Base-by-base conservation (phyloP, 2,329 filamentous ascomycete genomes). In the Lithohypha guttulata region DNA sequence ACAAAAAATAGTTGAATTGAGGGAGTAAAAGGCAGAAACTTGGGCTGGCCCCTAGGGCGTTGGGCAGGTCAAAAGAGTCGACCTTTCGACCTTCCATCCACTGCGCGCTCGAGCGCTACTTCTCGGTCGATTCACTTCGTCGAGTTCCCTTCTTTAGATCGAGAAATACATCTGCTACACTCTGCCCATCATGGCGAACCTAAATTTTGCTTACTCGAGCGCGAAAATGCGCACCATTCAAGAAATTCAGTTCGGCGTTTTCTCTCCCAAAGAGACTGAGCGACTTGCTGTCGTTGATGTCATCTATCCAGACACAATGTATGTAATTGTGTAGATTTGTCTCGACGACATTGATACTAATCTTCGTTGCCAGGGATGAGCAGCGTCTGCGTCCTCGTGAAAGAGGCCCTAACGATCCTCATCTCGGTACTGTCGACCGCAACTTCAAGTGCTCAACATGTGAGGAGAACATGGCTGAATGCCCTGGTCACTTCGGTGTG, bases 211-310 rank as follows among this genome's bases (percentile, higher is more conserved):
- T 58, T 84, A 86, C 66, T 94, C 84, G 61, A 87, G 83, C 75
- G 87, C 84, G 76, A 87, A 87, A 63, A 75, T 96, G 75, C 89
- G 91, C 72, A 93, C 83, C 51, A 87, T 98, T 56, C 81, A 95
- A 73, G 93, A 98, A 73, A 94, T 98, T 55, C 93, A 98, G 71
- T 98, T 98, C 60, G 91, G 91, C 59, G 76, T 98, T 59, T 77
- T 98, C 64, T 93, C 91, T 23, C 91, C 91, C 18, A 91, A 98
- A 62, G 93, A 98, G 70, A 94, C 96, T 65, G 96, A 98, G 71
- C 87, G 82, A 56, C 93, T 96, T 85, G 95, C 87, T 65, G 89
- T 96, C 48, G 83, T 80, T 53, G 84, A 94, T 61, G 89, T 98
- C 60, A 75, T 91, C 61, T 96, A 95, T 59, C 87, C 91, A n/a